Evolutionary conservation across 768 basidiomycete genomes (phyloP), one percentile per base, ranked within the genome.

Genomic region (Solioccasus polychromus): DNA sequence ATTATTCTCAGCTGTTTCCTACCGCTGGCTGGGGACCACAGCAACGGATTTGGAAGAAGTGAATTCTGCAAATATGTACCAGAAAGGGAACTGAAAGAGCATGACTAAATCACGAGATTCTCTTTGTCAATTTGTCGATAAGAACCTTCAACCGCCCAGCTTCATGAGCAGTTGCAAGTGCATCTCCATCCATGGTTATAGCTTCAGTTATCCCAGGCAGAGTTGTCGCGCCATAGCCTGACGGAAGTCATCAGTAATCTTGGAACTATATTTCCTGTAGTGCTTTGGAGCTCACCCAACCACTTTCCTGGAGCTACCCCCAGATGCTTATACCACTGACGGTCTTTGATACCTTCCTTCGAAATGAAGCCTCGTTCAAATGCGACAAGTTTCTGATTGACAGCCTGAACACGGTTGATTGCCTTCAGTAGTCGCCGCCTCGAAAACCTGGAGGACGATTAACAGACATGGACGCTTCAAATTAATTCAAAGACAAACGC

Each of bases 271-370:
- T 37, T 4, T 22, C 22, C 15, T 39, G 26, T 45, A 30, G 18
- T 25, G 20, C 28, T 47, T 35, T 9, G 20, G 14, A 23, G 60
- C 76, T 55, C 54, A 88, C 87, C 86, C 31, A 86, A 77, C 84
- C 87, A 86, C 67, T 86, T 84, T 39, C 92, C 92, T 24, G 92
- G 92, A 11, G 92, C 92, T 36, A 93, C 88, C 37, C 78, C 92
- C n/a, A 93, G 74, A 66, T 93, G 86, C 54, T 75, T 82, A 62
- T 90, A 95, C 92, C 92, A 95, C 61, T 89, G 84, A 31, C 89
- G 76, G 42, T 83, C 81, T 53, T 82, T 82, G 53, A 93, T 81
- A 1, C 92, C 92, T 15, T 71, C 80, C 54, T 84, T 70, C n/a
- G 80, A 82, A 44, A 95, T 85, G 63, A 95, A 90, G 1, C 91